Percentiles rank a stretch among this genome's conserved stretches.
Conservation (phyloP, 176 grass and related monocot species). For the Elymus sibiricus region DNA sequence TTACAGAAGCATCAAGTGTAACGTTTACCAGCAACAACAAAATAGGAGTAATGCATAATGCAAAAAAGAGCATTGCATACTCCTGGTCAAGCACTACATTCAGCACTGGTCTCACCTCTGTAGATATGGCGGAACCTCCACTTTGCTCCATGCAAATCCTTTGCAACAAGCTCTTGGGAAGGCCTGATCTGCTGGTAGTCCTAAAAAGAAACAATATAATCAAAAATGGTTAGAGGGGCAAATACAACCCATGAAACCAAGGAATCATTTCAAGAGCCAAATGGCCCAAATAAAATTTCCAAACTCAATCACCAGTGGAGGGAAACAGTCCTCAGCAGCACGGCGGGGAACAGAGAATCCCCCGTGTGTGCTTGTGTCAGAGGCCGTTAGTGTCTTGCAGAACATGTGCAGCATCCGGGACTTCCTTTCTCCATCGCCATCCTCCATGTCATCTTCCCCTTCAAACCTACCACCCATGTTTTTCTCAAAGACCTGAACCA, state of each 20-base stretch:
- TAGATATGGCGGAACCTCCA: conserved; percentile 99
- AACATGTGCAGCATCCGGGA: conserved; percentile 87
- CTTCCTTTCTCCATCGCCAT: conserved; percentile 49
- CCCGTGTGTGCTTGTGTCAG: conserved; percentile 94
- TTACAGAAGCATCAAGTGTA: not conserved
- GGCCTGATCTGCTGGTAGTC: conserved; percentile 95
- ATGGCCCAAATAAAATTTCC: not conserved
- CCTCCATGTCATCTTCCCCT: conserved; percentile 48
- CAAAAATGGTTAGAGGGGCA: not conserved
- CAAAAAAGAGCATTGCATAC: not conserved
- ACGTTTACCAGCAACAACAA: not conserved
- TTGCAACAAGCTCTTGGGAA: conserved; percentile 94
- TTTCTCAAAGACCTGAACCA: conserved; percentile 52
- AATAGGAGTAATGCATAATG: not conserved
- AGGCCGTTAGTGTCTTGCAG: conserved; percentile 97
- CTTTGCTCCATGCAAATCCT: conserved; percentile 81
- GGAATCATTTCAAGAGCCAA: not conserved
- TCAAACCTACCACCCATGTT: conserved; percentile 43
- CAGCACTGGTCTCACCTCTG: conserved; percentile 53
- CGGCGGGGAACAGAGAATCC: conserved; percentile 99
- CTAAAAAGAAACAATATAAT: conserved; percentile 35
- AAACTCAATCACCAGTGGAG: conserved; percentile 59
- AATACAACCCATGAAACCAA: conserved; percentile 12
- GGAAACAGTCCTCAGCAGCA: conserved; percentile 95
- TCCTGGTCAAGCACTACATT: not conserved